Evolutionary conservation across 169 alveolate species (phyloP).

Genomic region (Haemoproteus tartakovskyi): DNA sequence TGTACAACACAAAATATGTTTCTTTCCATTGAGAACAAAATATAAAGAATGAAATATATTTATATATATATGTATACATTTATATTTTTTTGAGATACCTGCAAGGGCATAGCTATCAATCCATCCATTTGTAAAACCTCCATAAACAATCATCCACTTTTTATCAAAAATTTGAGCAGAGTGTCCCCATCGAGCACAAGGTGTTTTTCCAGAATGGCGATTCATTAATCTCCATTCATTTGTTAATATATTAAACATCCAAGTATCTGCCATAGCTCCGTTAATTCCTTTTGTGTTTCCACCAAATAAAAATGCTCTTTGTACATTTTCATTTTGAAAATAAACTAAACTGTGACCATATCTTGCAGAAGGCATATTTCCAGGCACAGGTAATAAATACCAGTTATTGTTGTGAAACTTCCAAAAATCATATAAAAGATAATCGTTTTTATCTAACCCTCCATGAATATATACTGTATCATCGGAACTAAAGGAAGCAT

Average conservation of each 20-base stretch:
- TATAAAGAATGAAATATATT: too few species aligned
- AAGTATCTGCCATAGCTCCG: constrained; percentile 39
- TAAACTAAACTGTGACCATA: constrained; percentile 51
- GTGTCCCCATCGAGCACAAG: constrained; percentile 66
- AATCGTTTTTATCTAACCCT: constrained; percentile 13
- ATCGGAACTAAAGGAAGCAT: constrained; percentile 42
- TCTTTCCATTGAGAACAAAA: too few species aligned
- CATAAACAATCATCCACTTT: constrained; percentile 64
- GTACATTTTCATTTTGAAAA: constrained; percentile 16
- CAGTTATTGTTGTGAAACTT: constrained; percentile 9
- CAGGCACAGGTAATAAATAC: constrained; percentile 6
- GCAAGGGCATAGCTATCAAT: constrained; percentile 56
- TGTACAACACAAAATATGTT: neutral
- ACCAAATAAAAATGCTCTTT: constrained; percentile 37
- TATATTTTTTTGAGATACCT: constrained; percentile 5
- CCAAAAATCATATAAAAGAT: constrained; percentile 33
- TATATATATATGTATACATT: neutral
- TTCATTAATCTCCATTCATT: constrained; percentile 23
- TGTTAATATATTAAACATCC: constrained; percentile 41
- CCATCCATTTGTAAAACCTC: constrained; percentile 65
- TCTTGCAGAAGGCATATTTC: constrained; percentile 21
- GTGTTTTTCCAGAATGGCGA: constrained; percentile 18
- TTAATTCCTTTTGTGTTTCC: constrained; percentile 51
- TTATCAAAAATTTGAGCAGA: constrained; percentile 53
- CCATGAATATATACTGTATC: constrained; percentile 51